Evolutionary conservation across 306 rosid species (phyloP).

Genomic region (Ochetophila trinervis): DNA sequence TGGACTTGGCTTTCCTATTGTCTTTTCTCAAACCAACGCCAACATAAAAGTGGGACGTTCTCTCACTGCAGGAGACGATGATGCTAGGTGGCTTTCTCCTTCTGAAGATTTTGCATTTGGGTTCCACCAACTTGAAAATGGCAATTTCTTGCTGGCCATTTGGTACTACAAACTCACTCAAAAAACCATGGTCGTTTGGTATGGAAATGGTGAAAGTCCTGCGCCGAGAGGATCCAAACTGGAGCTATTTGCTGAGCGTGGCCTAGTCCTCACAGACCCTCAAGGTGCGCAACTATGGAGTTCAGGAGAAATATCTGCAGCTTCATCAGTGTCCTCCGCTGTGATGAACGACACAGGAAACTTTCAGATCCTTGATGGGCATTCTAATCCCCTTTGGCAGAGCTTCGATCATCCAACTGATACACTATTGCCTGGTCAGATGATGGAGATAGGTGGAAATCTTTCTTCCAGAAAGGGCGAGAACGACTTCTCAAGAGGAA

Average conservation of each 20-base stretch:
- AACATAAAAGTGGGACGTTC: conserved; percentile 19
- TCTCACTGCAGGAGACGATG: conserved; percentile 3
- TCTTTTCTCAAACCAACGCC: conserved; percentile 8
- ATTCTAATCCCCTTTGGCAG: conserved; percentile 34
- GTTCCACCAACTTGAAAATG: conserved; percentile 28
- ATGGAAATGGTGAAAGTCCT: conserved; percentile 29
- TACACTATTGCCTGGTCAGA: conserved; percentile 49
- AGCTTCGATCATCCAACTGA: conserved; percentile 36
- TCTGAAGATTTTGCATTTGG: conserved; percentile 61
- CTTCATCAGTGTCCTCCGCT: conserved; percentile 12
- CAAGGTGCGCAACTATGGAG: conserved; percentile 26
- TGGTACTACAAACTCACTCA: conserved; percentile 45
- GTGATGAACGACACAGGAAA: conserved; percentile 42
- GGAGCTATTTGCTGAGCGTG: conserved; percentile 21
- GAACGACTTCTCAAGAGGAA: conserved; percentile 34
- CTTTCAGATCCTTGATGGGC: conserved; percentile 32
- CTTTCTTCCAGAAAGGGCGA: conserved; percentile 34
- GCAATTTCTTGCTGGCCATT: conserved; percentile 42
- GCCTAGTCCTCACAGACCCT: conserved; percentile 39
- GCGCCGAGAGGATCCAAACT: conserved; percentile 43
- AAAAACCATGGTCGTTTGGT: conserved; percentile 46
- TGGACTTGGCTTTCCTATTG: conserved; percentile 19
- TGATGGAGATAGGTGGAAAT: conserved; percentile 12
- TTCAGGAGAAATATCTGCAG: background rate
- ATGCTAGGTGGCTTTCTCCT: conserved; percentile 40